Evolutionary conservation across 2,329 filamentous ascomycete species (phyloP), one percentile per base, ranked within the genome.

Genomic region (Emydomyces testavorans): DNA sequence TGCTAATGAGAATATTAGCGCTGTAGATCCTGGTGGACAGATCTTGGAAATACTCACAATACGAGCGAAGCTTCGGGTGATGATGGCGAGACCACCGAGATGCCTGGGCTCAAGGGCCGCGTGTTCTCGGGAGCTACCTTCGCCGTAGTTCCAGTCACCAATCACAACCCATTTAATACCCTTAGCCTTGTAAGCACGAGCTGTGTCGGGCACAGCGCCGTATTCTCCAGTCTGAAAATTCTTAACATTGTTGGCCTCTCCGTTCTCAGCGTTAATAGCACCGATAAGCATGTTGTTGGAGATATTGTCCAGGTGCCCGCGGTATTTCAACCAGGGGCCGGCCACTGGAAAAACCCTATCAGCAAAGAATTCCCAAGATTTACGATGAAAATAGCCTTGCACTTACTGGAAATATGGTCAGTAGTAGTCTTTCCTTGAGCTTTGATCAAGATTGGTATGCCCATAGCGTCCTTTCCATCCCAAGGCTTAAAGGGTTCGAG

Each of bases 241-340:
- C 78, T 86, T 83, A 69, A 98, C 75, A 78, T 93, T 94, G 81
- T 98, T 98, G 62, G 88, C 89, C 76, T 96, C 87, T 52, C 83
- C 87, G 72, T 96, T 98, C 64, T 85, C 89, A 62, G 83, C 82
- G 74, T 95, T 98, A 73, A 88, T 86, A 62, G 92, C 92, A 74
- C 90, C 90, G 60, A 96, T 95, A 68, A 96, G 73, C 87, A 95
- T 94, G 79, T 96, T 96, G 82, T 96, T 95, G 66, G 89, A 95
- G 74, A 96, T 95, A 79, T 96, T 96, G 80, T 95, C 90, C 62
- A 96, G 78, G 68, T 96, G 90, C 54, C 90, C 90, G 78, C 90
- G 87, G 80, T 95, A 96, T 78, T 95, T 95, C 69, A 96, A 76
- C 89, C 89, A 94, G 53, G 89, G 88, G 57, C 89, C 88, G 58